Conservation (phyloP, 768 basidiomycete genomes). For the Mycena capillaripes region DNA sequence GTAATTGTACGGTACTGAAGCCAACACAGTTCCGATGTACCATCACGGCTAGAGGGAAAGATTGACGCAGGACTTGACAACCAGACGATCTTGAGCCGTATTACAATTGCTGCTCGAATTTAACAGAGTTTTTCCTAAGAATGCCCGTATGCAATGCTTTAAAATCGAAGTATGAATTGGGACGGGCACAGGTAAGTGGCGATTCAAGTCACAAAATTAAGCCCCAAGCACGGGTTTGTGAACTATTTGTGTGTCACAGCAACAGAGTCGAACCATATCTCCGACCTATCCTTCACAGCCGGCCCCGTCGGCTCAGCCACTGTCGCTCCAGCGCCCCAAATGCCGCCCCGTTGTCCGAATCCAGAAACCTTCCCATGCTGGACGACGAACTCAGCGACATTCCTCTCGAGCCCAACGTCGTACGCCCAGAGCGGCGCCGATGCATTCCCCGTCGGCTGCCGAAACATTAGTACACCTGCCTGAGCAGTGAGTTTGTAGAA, state of each 20-base stretch:
- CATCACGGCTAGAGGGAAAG: no score
- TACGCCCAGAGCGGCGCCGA: not conserved
- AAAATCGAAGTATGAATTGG: no score
- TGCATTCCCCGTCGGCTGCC: not conserved
- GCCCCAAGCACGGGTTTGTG: no score
- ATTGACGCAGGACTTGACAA: no score
- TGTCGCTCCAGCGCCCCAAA: not conserved
- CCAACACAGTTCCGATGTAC: no score
- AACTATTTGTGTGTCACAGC: no score
- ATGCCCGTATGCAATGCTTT: no score
- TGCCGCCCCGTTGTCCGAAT: not conserved
- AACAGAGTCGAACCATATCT: not conserved
- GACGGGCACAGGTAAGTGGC: no score
- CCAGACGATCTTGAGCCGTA: no score
- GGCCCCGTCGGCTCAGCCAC: not conserved
- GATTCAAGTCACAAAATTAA: no score
- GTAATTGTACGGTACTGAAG: conserved; percentile 21
- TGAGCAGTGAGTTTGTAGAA: not conserved
- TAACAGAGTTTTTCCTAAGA: no score
- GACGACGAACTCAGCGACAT: not conserved
- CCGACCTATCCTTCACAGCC: not conserved
- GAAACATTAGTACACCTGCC: not conserved
- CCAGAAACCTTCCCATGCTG: not conserved
- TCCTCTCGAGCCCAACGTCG: not conserved
- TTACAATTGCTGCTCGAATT: no score